Percentiles rank a stretch among this genome's conserved stretches.
Evolutionary conservation across 768 basidiomycete genomes (phyloP).

Genomic region (Megacollybia marginata): DNA sequence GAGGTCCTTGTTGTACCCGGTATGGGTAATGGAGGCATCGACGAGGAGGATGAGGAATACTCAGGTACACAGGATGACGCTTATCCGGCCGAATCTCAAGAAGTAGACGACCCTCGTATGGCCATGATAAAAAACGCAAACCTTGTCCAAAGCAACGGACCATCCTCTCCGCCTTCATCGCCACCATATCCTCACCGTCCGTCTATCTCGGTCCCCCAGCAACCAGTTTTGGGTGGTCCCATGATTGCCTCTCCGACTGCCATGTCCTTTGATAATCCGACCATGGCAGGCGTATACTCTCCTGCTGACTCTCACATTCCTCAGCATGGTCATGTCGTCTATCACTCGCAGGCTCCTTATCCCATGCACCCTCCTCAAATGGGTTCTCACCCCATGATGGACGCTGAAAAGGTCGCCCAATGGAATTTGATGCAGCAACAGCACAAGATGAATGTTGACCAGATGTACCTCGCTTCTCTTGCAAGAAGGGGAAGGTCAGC

Average conservation of each 20-base stretch:
- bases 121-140: conserved; percentile 14
- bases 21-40: conserved; percentile 53
- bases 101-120: conserved; percentile 21
- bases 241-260: conserved; percentile 36
- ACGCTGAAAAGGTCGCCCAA: neutral
- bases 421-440: neutral
- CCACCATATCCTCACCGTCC: conserved; percentile 5
- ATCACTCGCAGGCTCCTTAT: neutral
- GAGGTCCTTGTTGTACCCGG: conserved; percentile 52
- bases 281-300: conserved; percentile 20
- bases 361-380: neutral
- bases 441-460: neutral
- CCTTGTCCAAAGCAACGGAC: neutral
- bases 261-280: conserved; percentile 47
- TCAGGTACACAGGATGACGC: conserved; percentile 36
- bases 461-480: neutral
- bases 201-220: conserved; percentile 11
- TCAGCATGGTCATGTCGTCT: neutral
- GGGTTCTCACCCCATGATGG: neutral
- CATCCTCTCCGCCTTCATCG: conserved; percentile 4
- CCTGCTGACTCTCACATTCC: neutral
- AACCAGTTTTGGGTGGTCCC: conserved; percentile 25
- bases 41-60: conserved; percentile 36
- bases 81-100: conserved; percentile 23
- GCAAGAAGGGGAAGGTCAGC: neutral